Evolutionary conservation across 768 basidiomycete genomes (phyloP).

Genomic region (Obba rivulosa): DNA sequence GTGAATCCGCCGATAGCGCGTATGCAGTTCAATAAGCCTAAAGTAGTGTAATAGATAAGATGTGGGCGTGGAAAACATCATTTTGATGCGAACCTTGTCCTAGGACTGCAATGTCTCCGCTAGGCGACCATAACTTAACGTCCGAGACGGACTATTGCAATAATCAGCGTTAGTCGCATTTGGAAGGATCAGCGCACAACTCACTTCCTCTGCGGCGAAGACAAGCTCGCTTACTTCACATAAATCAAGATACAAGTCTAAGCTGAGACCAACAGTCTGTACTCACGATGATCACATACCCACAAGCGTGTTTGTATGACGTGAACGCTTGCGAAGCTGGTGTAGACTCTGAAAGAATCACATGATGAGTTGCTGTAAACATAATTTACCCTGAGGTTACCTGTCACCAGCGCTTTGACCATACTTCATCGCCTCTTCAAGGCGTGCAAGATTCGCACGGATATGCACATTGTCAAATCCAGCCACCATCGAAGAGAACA

Average conservation of each 20-base stretch:
- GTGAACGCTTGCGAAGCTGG: slow-evolving; percentile 55
- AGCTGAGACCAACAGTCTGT: background rate
- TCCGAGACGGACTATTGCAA: slow-evolving; percentile 48
- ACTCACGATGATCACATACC: slow-evolving; percentile 58
- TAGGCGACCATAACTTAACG: slow-evolving; percentile 49
- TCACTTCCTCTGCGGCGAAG: slow-evolving; percentile 56
- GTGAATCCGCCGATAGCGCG: slow-evolving; percentile 64
- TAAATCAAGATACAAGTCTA: background rate
- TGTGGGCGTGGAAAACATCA: background rate
- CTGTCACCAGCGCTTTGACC: slow-evolving; percentile 65
- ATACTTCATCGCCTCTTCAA: slow-evolving; percentile 60
- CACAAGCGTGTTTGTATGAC: slow-evolving; percentile 48
- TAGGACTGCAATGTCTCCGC: slow-evolving; percentile 46
- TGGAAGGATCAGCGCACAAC: slow-evolving; percentile 1
- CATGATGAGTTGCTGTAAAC: too few species aligned
- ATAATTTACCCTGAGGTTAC: slow-evolving; percentile 28
- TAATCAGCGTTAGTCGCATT: slow-evolving; percentile 1
- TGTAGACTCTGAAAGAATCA: slow-evolving; percentile 46
- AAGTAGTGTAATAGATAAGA: background rate
- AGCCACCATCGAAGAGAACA: slow-evolving; percentile 59
- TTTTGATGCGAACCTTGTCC: slow-evolving; percentile 39
- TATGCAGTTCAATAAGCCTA: slow-evolving; percentile 57
- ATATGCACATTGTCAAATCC: slow-evolving; percentile 65
- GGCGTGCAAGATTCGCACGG: slow-evolving; percentile 51
- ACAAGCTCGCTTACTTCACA: slow-evolving; percentile 52